Base-by-base conservation (phyloP, 306 rosid genomes). In the Inga leiocalycina region DNA sequence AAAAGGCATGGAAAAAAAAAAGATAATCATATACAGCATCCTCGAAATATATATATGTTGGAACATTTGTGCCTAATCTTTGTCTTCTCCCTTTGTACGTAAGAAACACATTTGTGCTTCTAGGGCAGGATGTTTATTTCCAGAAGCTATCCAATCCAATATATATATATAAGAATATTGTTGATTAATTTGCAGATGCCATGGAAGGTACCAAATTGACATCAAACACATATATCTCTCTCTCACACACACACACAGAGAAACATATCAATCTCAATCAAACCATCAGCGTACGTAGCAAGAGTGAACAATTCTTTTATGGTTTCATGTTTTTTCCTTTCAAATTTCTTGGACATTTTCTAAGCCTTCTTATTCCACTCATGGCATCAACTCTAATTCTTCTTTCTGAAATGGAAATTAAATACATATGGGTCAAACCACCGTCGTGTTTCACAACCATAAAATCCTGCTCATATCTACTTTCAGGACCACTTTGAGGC, bases 381-480 rank as follows among this genome's bases (percentile, higher is more conserved):
- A n/a, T 80, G 37, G 48, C 80, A 79, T 66, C n/a, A 78, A 74
- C 30, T 82, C 37, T 78, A 75, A 74, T 71, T 61, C 64, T 79
- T 76, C 68, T 65, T 15, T 65, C n/a, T 64, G 39, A 64, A 24
- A 27, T 11, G 34, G 35, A 61, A 62, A 12, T 27, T 15, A 37
- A 37, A 64, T 22, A 59, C 24, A 59, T 56, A 57, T 8, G 87
- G 90, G 87, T 88, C 92, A 88, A 89, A 81, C 77, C 87, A 75
- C 85, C 85, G 79, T 83, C 81, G 89, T 82, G 90, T 67, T 83
- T 87, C 82, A 76, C 87, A 87, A 88, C 85, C 88, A 87, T 69
- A 91, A 87, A 87, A 90, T 93, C 91, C 86, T 78, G 81, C 71
- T 88, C 91, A 78, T 87, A 91, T 93, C 95, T 86, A 56, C 62